phyloP scores from a whole-genome alignment of 352 stramenopile species.

The Globisporangium carolinianum region DNA sequence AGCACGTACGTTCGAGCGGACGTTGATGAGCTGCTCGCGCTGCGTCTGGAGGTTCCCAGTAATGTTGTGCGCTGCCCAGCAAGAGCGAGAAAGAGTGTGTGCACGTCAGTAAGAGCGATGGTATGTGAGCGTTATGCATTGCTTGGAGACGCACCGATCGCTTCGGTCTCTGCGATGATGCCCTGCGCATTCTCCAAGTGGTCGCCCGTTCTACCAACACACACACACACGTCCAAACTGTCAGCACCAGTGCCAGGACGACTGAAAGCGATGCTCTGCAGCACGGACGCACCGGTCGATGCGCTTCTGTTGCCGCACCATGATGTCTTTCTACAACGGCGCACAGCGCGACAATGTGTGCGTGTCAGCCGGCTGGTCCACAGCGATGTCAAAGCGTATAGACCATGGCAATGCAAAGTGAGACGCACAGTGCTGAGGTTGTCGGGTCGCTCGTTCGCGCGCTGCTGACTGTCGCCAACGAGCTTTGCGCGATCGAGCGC shows the following conservation, averaged over 20 bases:
- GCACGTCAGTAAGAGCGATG: no score
- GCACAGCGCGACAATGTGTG: not conserved
- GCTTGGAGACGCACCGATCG: constrained; percentile 26
- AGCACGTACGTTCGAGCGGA: constrained; percentile 59
- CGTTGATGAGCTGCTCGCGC: constrained; percentile 70
- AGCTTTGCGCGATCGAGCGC: constrained; percentile 72
- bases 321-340: constrained; percentile 45
- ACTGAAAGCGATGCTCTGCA: not conserved
- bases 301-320: constrained; percentile 65
- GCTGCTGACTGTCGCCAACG: constrained; percentile 64
- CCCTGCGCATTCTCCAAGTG: constrained; percentile 61
- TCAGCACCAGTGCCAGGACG: not conserved
- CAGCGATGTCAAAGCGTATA: no score
- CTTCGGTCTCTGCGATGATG: constrained; percentile 64
- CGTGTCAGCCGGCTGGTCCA: not conserved
- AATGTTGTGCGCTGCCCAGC: constrained; percentile 51
- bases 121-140: not conserved
- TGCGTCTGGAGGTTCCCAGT: constrained; percentile 54
- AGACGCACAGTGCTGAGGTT: constrained; percentile 28
- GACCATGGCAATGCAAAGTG: not conserved
- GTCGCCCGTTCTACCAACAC: constrained; percentile 38
- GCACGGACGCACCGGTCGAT: constrained; percentile 33
- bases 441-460: constrained; percentile 29
- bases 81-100: not conserved
- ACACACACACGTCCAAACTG: not conserved